Percentiles rank a stretch among this genome's conserved stretches.
phyloP scores from a whole-genome alignment of 208 protist genomes.

The Acanthamoeba culbertsoni region DNA sequence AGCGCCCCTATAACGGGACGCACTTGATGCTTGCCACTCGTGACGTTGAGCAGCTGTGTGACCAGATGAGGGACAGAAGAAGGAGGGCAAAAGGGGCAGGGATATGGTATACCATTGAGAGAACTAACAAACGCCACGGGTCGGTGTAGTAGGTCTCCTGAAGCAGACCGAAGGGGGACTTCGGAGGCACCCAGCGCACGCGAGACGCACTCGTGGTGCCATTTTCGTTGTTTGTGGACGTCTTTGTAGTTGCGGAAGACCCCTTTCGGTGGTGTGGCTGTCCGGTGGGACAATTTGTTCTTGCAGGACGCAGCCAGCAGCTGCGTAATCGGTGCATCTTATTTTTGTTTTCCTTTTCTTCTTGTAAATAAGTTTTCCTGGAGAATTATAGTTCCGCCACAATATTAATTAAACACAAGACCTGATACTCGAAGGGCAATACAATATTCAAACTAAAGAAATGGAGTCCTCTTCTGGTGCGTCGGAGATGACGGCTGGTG shows the following conservation, averaged over 20 bases:
- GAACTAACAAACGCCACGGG: neutral
- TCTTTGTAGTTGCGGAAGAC: neutral
- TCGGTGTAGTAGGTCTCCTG: constrained; percentile 5
- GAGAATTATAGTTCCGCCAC: no score
- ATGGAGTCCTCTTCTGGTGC: neutral
- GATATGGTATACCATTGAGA: neutral
- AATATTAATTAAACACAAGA: no score
- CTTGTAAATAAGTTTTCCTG: no score
- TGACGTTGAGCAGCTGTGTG: constrained; percentile 13
- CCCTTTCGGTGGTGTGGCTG: no score
- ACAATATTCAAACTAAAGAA: neutral
- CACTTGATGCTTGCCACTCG: neutral
- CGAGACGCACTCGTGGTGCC: neutral
- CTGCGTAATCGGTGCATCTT: no score
- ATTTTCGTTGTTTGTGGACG: neutral
- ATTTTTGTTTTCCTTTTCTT: no score
- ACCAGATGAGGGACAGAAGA: neutral
- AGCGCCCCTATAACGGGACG: neutral
- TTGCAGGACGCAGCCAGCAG: no score
- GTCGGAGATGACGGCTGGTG: neutral
- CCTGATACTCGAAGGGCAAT: neutral
- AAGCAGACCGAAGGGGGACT: constrained; percentile 23
- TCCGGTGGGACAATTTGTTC: no score
- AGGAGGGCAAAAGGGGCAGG: neutral
- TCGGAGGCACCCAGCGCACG: neutral